These are phyloP conservation scores for Hygrophila difformis DNA, from an alignment of 257 asterid species.

Conservation along the genomic window DNA sequence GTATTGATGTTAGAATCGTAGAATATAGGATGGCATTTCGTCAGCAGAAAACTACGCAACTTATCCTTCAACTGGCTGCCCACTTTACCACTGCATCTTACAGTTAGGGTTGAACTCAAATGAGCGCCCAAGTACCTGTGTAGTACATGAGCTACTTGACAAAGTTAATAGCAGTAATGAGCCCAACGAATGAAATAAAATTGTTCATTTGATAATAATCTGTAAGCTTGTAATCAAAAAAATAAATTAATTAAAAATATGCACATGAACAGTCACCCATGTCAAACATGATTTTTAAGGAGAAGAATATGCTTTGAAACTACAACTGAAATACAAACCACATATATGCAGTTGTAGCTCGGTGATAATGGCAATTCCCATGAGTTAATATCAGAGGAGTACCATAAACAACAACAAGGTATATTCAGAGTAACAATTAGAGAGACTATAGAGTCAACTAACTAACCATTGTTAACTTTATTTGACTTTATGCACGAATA, in stretches of 20 bases:
- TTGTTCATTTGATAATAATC: too few species aligned
- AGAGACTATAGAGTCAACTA: not conserved
- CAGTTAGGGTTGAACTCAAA: conserved; percentile 61
- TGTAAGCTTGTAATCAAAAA: too few species aligned
- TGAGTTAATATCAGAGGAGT: too few species aligned
- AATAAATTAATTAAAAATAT: too few species aligned
- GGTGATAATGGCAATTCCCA: too few species aligned
- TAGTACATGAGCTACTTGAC: too few species aligned
- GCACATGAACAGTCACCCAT: too few species aligned
- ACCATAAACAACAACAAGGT: not conserved
- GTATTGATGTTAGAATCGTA: conserved; percentile 79
- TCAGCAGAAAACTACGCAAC: conserved; percentile 48
- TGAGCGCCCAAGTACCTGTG: conserved; percentile 60
- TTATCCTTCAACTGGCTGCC: conserved; percentile 40
- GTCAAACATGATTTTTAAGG: too few species aligned
- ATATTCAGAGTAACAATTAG: too few species aligned
- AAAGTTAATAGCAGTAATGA: too few species aligned
- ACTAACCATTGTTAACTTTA: not conserved
- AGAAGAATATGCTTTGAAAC: not conserved
- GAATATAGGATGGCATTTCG: conserved; percentile 82
- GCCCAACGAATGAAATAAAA: too few species aligned
- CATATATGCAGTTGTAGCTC: not conserved
- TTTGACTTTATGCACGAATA: not conserved
- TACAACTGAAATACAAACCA: not conserved
- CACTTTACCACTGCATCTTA: conserved; percentile 44